Evolutionary conservation across 176 grass and related monocot species (phyloP), one percentile per base, ranked within the genome.

Genomic region (Bothriochloa decipiens): DNA sequence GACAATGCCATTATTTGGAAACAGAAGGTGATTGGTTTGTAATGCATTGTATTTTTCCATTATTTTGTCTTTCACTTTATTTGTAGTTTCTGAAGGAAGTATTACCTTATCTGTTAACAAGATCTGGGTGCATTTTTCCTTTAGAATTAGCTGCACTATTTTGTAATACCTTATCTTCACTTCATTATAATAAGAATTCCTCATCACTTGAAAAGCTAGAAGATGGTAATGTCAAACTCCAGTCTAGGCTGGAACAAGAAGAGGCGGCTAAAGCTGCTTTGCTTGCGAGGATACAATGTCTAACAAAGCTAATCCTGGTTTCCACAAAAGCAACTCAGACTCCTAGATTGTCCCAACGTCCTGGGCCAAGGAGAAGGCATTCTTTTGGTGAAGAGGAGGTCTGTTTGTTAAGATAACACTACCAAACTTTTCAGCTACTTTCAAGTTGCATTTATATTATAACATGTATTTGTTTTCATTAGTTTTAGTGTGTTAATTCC

Each of bases 341-440:
- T 46, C 67, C 87, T 80, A 89, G 76, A 77, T 82, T 86, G 27
- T 75, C 87, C 88, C 91, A 90, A 68, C 87, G 40, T 67, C 75
- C 85, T 77, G 79, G 79, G 22, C 79, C 83, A 43, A 90, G 89
- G 61, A 86, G 89, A 72, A 88, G 94, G 49, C 91, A 94, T 86
- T 97, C 94, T 55, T 97, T 93, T 88, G 91, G 94, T 81, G 89
- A 97, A 93, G 85, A 93, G 76, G 91, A 97, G 94, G 94, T 97
- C 41, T 81, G 33, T 50, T 75, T 36, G 26, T 65, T 81, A 25
- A 82, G 1, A 80, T 78, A 72, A 68, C 43, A 0, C 55, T 60
- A 58, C 46, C 26, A 41, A 37, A 55, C 15, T 16, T 41, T 77
- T 67, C 18, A 75, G 64, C 64, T 43, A 45, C 47, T 84, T 27